Evolutionary conservation across 1,284 basidiomycete species (phyloP).

Genomic region (Ceratobasidium theobromae): DNA sequence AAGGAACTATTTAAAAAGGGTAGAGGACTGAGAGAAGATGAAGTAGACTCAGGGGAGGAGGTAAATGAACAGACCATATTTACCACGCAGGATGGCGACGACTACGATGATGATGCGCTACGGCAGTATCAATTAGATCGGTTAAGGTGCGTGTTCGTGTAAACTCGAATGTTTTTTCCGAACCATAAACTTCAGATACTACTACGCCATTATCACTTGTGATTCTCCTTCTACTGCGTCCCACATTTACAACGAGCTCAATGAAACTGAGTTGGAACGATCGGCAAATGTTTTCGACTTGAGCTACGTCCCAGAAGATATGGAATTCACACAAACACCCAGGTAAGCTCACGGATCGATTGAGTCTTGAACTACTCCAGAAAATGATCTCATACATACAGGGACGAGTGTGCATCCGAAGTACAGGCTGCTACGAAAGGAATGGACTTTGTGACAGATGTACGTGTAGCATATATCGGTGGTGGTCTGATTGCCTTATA

Average conservation of each 20-base stretch:
- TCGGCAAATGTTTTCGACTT: constrained; percentile 97
- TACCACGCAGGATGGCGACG: constrained; percentile 63
- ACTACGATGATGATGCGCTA: constrained; percentile 85
- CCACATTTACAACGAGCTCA: constrained; percentile 83
- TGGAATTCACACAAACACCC: constrained; percentile 83
- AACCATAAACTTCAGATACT: constrained; percentile 64
- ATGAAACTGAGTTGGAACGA: constrained; percentile 94
- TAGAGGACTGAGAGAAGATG: constrained; percentile 43
- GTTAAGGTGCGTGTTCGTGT: constrained; percentile 64
- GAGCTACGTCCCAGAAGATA: constrained; percentile 90
- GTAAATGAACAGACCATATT: constrained; percentile 67
- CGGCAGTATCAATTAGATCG: constrained; percentile 93
- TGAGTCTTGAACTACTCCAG: neutral
- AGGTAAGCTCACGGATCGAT: constrained; percentile 50
- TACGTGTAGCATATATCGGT: constrained; percentile 46
- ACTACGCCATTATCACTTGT: constrained; percentile 94
- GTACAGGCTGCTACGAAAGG: constrained; percentile 66
- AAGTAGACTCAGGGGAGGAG: constrained; percentile 50
- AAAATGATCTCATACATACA: constrained; percentile 41
- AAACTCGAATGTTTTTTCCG: neutral
- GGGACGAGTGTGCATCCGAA: constrained; percentile 80
- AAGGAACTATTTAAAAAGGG: constrained; percentile 74
- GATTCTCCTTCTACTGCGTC: constrained; percentile 76
- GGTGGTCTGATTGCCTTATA: neutral
- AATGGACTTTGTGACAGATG: constrained; percentile 93